Conservation (phyloP, 2,329 filamentous ascomycete genomes). For the Plectosphaerella sp. region DNA sequence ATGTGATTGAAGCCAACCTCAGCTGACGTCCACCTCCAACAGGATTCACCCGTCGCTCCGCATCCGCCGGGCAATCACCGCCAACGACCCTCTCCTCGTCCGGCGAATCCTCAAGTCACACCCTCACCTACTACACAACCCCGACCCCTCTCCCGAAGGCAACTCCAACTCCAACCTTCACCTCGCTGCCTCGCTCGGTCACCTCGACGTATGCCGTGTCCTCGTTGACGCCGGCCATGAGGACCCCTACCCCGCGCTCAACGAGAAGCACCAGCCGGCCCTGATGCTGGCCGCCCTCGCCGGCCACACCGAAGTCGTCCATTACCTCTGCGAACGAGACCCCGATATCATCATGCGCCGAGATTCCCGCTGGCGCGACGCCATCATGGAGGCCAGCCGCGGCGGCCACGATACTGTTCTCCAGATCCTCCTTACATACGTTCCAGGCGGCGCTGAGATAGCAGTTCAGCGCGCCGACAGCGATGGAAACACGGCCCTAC, state of each 20-base stretch:
- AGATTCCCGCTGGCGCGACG: conserved; percentile 66
- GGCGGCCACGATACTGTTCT: conserved; percentile 60
- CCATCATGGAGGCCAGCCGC: conserved; percentile 61
- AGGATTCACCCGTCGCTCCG: conserved; percentile 77
- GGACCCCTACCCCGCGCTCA: conserved; percentile 65
- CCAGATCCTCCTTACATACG: conserved; percentile 61
- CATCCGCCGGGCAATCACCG: conserved; percentile 75
- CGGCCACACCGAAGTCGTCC: conserved; percentile 70
- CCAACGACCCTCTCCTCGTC: conserved; percentile 68
- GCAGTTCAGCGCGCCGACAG: conserved; percentile 57
- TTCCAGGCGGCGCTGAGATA: conserved; percentile 45
- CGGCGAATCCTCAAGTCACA: conserved; percentile 72
- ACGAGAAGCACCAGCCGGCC: conserved; percentile 75
- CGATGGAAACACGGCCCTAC: conserved; percentile 80
- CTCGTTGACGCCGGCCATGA: conserved; percentile 76
- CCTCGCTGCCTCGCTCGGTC: conserved; percentile 70
- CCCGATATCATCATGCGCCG: conserved; percentile 58
- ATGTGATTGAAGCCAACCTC: neutral
- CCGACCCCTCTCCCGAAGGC: conserved; percentile 62
- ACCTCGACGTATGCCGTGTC: conserved; percentile 62
- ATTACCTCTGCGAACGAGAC: conserved; percentile 62
- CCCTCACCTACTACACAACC: conserved; percentile 69
- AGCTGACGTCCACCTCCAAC: neutral
- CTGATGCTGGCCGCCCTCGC: conserved; percentile 71
- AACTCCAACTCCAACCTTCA: conserved; percentile 83